Evolutionary conservation across 2,329 filamentous ascomycete genomes (phyloP).

Genomic region (Penicillium occitanis): DNA sequence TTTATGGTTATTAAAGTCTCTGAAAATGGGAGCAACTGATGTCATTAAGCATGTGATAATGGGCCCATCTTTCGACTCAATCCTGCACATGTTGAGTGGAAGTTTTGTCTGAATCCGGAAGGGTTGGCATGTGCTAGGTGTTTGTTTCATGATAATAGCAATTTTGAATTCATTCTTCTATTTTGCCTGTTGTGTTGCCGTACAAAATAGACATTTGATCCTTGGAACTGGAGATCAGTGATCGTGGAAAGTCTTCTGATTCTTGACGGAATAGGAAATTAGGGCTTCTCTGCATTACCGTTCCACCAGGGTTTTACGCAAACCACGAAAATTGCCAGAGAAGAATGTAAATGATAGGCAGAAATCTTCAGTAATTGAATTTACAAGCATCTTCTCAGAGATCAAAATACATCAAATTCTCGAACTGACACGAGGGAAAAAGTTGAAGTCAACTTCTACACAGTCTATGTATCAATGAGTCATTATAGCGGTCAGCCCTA

Average conservation of each 20-base stretch:
- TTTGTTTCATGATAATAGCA: neutral
- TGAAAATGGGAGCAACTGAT: neutral
- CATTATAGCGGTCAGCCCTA: constrained; percentile 14
- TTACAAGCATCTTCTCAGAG: neutral
- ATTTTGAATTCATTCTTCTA: neutral
- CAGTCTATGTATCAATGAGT: neutral
- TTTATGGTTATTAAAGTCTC: neutral
- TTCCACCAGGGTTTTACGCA: neutral
- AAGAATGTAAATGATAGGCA: neutral
- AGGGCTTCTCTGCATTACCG: neutral
- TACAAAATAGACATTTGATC: neutral
- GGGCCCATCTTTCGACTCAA: neutral
- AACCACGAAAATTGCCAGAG: neutral
- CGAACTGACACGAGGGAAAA: neutral
- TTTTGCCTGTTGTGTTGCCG: no score
- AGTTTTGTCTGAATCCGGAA: neutral
- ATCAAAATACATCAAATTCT: neutral
- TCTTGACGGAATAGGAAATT: constrained; percentile 3
- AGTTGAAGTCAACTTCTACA: neutral
- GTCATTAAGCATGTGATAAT: constrained; percentile 1
- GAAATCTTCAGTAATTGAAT: neutral
- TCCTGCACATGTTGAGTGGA: neutral
- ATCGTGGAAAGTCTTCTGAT: neutral
- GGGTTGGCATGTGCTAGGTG: neutral
- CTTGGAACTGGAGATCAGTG: neutral